These are phyloP conservation scores for Colletotrichum caudatum DNA, from an alignment of 2,329 filamentous ascomycete species.

Conservation along the genomic window DNA sequence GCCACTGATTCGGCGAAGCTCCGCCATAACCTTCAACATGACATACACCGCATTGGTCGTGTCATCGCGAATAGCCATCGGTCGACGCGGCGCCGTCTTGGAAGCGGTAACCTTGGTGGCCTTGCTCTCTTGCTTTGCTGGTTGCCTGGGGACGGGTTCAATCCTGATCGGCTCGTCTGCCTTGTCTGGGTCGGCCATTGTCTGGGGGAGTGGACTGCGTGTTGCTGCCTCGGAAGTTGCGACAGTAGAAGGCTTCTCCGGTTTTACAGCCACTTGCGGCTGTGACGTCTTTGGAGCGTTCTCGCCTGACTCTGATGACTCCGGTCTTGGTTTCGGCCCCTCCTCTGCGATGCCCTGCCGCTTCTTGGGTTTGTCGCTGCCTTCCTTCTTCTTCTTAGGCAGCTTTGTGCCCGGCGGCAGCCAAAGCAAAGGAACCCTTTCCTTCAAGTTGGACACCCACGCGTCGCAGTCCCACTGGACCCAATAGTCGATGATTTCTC, in stretches of 20 bases:
- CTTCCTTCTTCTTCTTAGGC: conserved; percentile 56
- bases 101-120: not conserved
- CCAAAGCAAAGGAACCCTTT: conserved; percentile 71
- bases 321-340: conserved; percentile 45
- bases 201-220: not conserved
- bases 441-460: conserved; percentile 75
- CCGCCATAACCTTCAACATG: conserved; percentile 56
- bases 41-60: conserved; percentile 60
- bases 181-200: not conserved
- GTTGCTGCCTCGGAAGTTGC: not conserved
- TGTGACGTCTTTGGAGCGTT: not conserved
- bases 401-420: conserved; percentile 58
- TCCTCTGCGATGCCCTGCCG: conserved; percentile 36
- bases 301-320: conserved; percentile 37
- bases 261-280: not conserved
- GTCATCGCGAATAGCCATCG: conserved; percentile 60
- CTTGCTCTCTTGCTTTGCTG: not conserved
- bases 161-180: not conserved
- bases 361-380: conserved; percentile 33
- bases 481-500: conserved; percentile 80
- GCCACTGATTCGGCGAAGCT: conserved; percentile 54
- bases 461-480: conserved; percentile 81
- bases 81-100: conserved; percentile 50
- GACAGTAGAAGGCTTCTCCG: not conserved
- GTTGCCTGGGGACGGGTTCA: not conserved